Conservation (phyloP, 495 filamentous ascomycete species). For the Penicillium cosmopolitanum region DNA sequence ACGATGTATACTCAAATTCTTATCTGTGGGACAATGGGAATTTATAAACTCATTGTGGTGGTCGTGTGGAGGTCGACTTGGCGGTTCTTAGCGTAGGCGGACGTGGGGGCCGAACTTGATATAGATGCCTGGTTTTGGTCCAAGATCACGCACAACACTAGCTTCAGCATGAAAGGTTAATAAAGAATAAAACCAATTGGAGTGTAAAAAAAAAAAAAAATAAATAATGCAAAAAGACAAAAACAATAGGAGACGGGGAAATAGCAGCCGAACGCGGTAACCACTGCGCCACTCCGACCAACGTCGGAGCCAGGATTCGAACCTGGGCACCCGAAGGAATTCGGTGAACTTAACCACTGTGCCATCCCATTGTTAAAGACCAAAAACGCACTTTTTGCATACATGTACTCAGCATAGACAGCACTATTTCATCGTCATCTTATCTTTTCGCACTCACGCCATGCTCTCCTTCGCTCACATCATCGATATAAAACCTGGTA, state of each 20-base stretch:
- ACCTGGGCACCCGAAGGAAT: conserved; percentile 8
- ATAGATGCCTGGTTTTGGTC: too few relatives aligned
- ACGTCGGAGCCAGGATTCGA: conserved; percentile 9
- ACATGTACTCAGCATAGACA: not conserved
- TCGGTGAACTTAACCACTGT: conserved; percentile 6
- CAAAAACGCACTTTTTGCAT: conserved; percentile 1
- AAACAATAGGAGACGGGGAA: conserved; percentile 2
- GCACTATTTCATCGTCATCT: not conserved
- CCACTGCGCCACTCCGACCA: conserved; percentile 9
- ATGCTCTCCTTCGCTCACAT: not conserved
- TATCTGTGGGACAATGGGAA: too few relatives aligned
- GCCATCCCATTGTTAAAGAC: conserved; percentile 4
- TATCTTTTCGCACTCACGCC: not conserved
- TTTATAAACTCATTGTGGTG: too few relatives aligned
- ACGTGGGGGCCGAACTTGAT: too few relatives aligned
- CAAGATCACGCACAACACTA: too few relatives aligned
- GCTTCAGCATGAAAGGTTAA: not conserved
- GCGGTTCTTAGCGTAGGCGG: too few relatives aligned
- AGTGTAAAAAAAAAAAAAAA: not conserved
- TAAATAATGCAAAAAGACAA: not conserved
- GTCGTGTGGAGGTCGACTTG: too few relatives aligned
- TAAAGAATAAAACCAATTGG: not conserved
- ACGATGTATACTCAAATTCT: too few relatives aligned
- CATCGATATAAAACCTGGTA: not conserved
- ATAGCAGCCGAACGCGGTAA: conserved; percentile 9